A percentile compares a stretch with the other conserved stretches of the same genome.
Evolutionary conservation across 2,329 filamentous ascomycete species (phyloP).

Genomic region (Aphanocladium album): DNA sequence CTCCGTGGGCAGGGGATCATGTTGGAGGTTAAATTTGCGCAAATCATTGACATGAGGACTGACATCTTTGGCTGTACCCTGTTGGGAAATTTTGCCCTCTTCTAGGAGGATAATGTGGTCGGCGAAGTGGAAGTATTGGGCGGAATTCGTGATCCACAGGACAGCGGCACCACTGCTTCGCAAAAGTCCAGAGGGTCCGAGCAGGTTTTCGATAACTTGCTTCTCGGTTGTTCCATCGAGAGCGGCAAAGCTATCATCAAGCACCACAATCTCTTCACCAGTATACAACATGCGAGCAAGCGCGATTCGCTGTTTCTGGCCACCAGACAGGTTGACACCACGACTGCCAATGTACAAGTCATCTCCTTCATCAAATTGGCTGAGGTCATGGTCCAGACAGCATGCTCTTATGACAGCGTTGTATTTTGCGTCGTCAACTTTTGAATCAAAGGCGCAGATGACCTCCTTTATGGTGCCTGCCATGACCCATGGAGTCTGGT

Average conservation of each 20-base stretch:
- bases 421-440: conserved; percentile 4
- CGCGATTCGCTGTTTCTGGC: conserved; percentile 13
- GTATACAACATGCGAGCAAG: conserved; percentile 15
- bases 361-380: not conserved
- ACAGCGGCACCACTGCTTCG: conserved; percentile 25
- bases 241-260: conserved; percentile 19
- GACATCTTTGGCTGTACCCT: conserved; percentile 27
- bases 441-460: not conserved
- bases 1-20: not conserved
- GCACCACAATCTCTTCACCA: conserved; percentile 10
- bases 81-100: conserved; percentile 29
- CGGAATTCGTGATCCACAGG: conserved; percentile 28
- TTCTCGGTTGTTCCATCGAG: conserved; percentile 18
- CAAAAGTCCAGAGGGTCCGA: conserved; percentile 23
- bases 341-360: conserved; percentile 3
- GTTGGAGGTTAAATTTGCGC: not conserved
- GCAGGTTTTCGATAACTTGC: conserved; percentile 14
- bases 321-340: conserved; percentile 11
- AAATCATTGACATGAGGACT: not conserved
- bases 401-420: not conserved
- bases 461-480: conserved; percentile 8
- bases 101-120: conserved; percentile 38
- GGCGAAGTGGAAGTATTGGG: conserved; percentile 32
- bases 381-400: conserved; percentile 9
- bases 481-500: conserved; percentile 8